Base-by-base conservation (phyloP, 1,284 basidiomycete species). In the Apiotrichum siamense region DNA sequence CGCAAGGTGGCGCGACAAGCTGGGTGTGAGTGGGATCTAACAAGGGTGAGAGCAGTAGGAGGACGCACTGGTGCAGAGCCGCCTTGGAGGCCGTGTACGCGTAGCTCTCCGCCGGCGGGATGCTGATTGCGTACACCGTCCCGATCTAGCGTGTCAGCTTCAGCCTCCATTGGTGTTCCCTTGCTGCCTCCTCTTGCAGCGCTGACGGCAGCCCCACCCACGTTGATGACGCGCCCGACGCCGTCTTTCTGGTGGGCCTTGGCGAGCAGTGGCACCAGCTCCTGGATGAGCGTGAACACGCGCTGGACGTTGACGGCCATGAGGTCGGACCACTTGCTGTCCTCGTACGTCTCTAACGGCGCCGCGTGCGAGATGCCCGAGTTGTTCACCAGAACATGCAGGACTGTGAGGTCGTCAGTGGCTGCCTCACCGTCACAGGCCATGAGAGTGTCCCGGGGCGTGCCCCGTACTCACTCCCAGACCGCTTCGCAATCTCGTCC, bases 11-110 rank as follows among this genome's bases (percentile, higher is more conserved):
- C 33, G 24, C 2, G 29, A 24, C 23, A 48, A 3, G 27, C 45
- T 47, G 6, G 15, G 12, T 24, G n/a, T n/a, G n/a, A n/a, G n/a
- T n/a, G n/a, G n/a, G n/a, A n/a, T n/a, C n/a, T n/a, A n/a, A n/a
- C n/a, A n/a, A n/a, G n/a, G n/a, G n/a, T n/a, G n/a, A n/a, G n/a
- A n/a, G n/a, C n/a, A n/a, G n/a, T 12, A n/a, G 20, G 4, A 17
- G 5, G 25, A 56, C 62, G 46, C 46, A 67, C 66, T 70, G 67
- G 52, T 70, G 74, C 24, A 77, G 49, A 7, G 70, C 70, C 7
- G 77, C 77, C 63, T 86, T 86, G 25, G 80, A 81, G 2, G 83
- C 79, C 25, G 81, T 79, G 63, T 86, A 86, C 2, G 83, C 82
- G 60, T 83, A 86, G 1, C 83, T 85, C 60, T 85, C 81, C 51